Evolutionary conservation across 169 alveolate genomes (phyloP), one percentile per base, ranked within the genome.

Genomic region (Sarcocystis neurona): DNA sequence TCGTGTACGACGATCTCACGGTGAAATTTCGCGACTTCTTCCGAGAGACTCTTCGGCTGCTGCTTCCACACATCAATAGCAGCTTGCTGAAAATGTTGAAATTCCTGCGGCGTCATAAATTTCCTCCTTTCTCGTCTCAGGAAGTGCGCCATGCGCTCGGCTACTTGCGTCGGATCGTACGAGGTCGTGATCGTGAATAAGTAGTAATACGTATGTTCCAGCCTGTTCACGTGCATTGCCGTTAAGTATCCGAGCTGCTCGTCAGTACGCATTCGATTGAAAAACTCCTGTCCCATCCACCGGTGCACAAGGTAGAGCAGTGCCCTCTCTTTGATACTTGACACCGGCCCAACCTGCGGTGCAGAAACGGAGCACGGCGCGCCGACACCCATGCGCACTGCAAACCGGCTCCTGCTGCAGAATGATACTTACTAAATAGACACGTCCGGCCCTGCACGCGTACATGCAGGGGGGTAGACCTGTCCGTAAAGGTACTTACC

Each of bases 241-340:
- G 79, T 58, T 58, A 58, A 37, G 60, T 82, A 82, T 5, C 88
- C 88, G 30, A 82, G 60, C 77, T 82, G 88, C 46, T 82, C 72
- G 46, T 43, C 66, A 3, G 88, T 82, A 3, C 88, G 58, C 34
- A 82, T 41, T 23, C 6, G n/a, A 60, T 82, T 82, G 66, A 82
- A 82, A 43, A 58, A 82, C 23, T 44, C 30, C 79, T 82, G 88
- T 43, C 68, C 39, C 88, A 82, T 53, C 79, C 66, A 39, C 43
- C n/a, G 88, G 27, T 37, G 23, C n/a, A 58, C 79, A 58, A 82
- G 8, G 44, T 39, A 58, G 46, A 44, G 20, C 20, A 82, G 43
- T 20, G 88, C 88, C 79, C 47, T 50, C 48, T 53, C 88, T 15
- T 30, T 77, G 58, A 82, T 44, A 41, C 32, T 53, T 37, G 4